Base-by-base conservation (phyloP, 441 rosid genomes). In the Corymbia calophylla region DNA sequence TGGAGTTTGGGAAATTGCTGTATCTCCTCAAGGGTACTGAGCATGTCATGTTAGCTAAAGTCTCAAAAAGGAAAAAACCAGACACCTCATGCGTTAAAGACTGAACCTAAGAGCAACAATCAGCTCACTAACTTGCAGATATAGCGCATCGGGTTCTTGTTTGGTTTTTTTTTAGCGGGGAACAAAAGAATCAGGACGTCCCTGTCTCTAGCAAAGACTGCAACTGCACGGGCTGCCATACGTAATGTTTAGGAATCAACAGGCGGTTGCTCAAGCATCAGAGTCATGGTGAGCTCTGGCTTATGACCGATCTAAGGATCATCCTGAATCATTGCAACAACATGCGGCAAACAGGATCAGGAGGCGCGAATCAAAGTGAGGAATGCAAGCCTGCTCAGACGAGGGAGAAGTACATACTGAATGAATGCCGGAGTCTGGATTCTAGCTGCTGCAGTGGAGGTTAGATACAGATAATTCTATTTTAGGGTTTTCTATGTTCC, bases 31-130 rank as follows among this genome's bases (percentile, higher is more conserved):
- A 62, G 68, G 0, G 68, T 10, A 62, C 32, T 10, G 32, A 29
- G 31, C 17, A 29, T 5, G 68, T 62, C 68, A 62, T 13, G 32
- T 13, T 12, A 27, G 62, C 12, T 12, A 56, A 56, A 56, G 29
- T 4, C 62, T 56, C 62, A 23, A 56, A 56, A 56, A 56, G 62
- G 62, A 29, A 56, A 56, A 56, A 56, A 56, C 13, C 62, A 56
- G 12, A 56, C 8, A 0, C 66, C 66, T 27, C 3, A 60, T 12
- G 66, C 66, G 27, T 56, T 23, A 56, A 56, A 21, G 62, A 21
- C 87, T 81, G 44, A 51, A 96, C 98, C 97, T 94, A 86, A 97
- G 96, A 92, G 93, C 91, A 90, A 92, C 89, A 27, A 96, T 95
- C 58, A 97, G 96, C 86, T 95, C 97, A 86, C 73, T 86, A 7